phyloP scores from a whole-genome alignment of 148 eudicot species.

The Limonium bicolor region DNA sequence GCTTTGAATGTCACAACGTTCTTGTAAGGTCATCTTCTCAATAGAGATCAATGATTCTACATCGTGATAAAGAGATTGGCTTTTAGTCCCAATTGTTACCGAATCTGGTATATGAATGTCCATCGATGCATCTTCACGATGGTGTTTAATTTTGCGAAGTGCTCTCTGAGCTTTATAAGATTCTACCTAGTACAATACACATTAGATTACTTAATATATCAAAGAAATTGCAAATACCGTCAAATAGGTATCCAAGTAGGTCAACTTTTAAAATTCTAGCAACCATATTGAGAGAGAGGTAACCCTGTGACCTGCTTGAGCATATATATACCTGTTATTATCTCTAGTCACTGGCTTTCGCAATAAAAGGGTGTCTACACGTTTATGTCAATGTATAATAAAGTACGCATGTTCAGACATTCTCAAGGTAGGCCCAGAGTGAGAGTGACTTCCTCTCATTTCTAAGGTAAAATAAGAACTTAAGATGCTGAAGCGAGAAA shows the following conservation, averaged over 20 bases:
- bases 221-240: not conserved
- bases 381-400: no score
- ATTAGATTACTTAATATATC: not conserved
- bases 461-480: no score
- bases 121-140: conserved; percentile 15
- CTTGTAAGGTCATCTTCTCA: not conserved
- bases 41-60: not conserved
- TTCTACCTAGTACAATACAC: conserved; percentile 36
- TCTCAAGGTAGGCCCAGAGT: no score
- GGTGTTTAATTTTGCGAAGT: conserved; percentile 35
- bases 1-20: no score
- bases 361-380: no score
- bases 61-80: not conserved
- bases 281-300: not conserved
- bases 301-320: not conserved
- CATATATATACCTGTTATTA: not conserved
- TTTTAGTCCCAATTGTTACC: no score
- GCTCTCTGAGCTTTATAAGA: conserved; percentile 40
- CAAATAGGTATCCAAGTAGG: no score
- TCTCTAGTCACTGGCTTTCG: no score
- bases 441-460: no score
- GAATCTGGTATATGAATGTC: conserved; percentile 14
- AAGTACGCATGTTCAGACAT: no score
- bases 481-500: no score
- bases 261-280: not conserved